Evolutionary conservation across 2,329 filamentous ascomycete species (phyloP).

Genomic region (Pestalotiopsis sp.): DNA sequence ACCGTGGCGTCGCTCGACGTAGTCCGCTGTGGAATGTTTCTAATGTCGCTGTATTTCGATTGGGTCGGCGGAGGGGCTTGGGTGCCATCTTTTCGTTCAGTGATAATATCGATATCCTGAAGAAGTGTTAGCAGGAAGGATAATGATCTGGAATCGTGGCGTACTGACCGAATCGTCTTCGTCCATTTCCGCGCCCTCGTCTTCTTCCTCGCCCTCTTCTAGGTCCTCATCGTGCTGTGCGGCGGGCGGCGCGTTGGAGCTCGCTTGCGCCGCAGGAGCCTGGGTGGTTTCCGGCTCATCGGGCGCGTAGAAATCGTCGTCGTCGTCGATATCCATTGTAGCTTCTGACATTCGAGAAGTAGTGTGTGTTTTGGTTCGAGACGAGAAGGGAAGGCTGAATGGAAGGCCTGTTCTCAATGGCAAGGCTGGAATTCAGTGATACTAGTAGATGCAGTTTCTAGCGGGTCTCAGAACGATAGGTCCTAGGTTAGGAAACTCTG

Average conservation of each 20-base stretch:
- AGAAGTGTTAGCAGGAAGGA: neutral
- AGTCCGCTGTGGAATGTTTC: constrained; percentile 63
- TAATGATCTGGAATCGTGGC: neutral
- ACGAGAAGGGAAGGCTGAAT: neutral
- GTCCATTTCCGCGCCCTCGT: constrained; percentile 60
- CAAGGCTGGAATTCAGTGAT: constrained; percentile 1
- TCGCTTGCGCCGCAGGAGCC: constrained; percentile 22
- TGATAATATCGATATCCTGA: constrained; percentile 69
- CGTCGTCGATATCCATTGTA: constrained; percentile 67
- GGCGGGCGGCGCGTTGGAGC: constrained; percentile 29
- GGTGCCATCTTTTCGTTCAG: constrained; percentile 64
- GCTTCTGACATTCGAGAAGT: neutral
- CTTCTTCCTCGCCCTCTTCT: constrained; percentile 65
- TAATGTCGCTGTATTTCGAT: constrained; percentile 64
- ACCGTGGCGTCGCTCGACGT: constrained; percentile 50
- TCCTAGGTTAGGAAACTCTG: too few relatives aligned
- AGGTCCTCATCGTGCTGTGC: constrained; percentile 51
- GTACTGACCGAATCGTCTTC: constrained; percentile 54
- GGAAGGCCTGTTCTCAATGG: neutral
- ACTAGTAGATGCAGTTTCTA: neutral
- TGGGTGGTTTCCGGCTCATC: constrained; percentile 46
- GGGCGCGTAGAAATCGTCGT: constrained; percentile 66
- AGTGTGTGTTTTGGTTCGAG: neutral
- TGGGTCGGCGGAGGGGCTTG: constrained; percentile 59
- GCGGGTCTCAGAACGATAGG: neutral